Evolutionary conservation across 2,329 filamentous ascomycete species (phyloP).

Genomic region (Mollisiaceae sp.): DNA sequence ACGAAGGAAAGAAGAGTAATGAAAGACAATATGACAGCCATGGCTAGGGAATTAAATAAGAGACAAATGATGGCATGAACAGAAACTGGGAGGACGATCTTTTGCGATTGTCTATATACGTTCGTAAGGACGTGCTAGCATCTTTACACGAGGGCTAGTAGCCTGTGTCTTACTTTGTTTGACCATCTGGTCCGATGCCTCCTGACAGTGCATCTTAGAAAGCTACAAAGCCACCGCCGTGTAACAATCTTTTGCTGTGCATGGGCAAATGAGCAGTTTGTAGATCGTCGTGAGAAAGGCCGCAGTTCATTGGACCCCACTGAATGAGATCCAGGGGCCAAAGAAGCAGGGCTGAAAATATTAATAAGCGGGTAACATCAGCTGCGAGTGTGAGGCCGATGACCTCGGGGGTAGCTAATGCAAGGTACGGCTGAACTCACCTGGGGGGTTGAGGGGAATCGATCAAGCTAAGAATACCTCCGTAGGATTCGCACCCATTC

Average conservation of each 20-base stretch:
- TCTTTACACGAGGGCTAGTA: not conserved
- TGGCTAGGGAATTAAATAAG: not conserved
- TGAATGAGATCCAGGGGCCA: not conserved
- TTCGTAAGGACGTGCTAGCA: not conserved
- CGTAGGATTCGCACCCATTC: not conserved
- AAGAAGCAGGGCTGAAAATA: not conserved
- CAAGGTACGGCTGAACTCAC: not conserved
- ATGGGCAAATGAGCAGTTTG: not conserved
- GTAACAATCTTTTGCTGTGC: not conserved
- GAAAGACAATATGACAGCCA: not conserved
- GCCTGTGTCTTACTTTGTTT: not conserved
- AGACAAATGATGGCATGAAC: not conserved
- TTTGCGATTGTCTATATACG: not conserved
- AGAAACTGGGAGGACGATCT: not conserved
- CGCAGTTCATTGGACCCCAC: not conserved
- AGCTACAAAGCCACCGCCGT: not conserved
- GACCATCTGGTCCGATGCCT: not conserved
- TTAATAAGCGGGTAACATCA: not conserved
- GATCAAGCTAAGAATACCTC: not conserved
- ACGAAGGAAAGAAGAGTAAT: slow-evolving; percentile 4
- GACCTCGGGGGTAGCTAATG: not conserved
- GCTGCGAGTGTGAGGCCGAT: not conserved
- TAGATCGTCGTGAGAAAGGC: not conserved
- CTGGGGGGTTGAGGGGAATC: too few species aligned
- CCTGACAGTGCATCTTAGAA: not conserved